A percentile compares a stretch with the other conserved stretches of the same genome.
Evolutionary conservation across 2,329 filamentous ascomycete species (phyloP).

Genomic region (Ophiostoma piceae): DNA sequence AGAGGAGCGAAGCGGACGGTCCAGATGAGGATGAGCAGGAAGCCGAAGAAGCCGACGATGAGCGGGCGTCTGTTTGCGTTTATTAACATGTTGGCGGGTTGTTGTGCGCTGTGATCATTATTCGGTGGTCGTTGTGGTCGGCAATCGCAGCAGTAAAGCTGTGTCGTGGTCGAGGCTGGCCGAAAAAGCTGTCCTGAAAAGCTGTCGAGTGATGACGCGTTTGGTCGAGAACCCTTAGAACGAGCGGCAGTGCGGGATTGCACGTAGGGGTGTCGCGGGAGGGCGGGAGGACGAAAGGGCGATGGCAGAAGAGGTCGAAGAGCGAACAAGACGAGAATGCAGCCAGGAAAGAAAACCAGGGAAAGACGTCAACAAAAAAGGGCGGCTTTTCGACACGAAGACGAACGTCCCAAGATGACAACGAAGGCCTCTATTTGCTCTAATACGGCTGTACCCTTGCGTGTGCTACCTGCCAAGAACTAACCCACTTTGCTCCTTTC

Average conservation of each 20-base stretch:
- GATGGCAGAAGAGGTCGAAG: neutral
- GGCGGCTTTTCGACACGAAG: neutral
- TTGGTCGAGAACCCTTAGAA: neutral
- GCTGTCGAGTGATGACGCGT: constrained; percentile 6
- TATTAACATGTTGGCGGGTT: constrained; percentile 6
- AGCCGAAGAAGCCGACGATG: constrained; percentile 20
- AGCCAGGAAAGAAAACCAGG: neutral
- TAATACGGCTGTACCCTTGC: neutral
- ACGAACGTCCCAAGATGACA: neutral
- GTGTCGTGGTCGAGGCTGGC: neutral
- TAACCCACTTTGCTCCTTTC: constrained; percentile 13
- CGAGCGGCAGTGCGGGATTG: constrained; percentile 2
- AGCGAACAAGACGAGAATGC: neutral
- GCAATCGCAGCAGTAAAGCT: neutral
- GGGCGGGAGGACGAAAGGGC: neutral
- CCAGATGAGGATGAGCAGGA: constrained; percentile 26
- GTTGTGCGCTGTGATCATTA: constrained; percentile 1
- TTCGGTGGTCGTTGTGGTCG: neutral
- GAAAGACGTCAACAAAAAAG: neutral
- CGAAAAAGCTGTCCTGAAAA: neutral
- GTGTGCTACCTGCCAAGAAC: neutral
- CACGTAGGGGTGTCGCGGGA: neutral
- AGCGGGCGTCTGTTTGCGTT: constrained; percentile 25
- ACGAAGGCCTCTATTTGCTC: neutral
- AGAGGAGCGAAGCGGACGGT: constrained; percentile 20